Conservation (phyloP, 1,284 basidiomycete species). For the Boletus nobilissimus region DNA sequence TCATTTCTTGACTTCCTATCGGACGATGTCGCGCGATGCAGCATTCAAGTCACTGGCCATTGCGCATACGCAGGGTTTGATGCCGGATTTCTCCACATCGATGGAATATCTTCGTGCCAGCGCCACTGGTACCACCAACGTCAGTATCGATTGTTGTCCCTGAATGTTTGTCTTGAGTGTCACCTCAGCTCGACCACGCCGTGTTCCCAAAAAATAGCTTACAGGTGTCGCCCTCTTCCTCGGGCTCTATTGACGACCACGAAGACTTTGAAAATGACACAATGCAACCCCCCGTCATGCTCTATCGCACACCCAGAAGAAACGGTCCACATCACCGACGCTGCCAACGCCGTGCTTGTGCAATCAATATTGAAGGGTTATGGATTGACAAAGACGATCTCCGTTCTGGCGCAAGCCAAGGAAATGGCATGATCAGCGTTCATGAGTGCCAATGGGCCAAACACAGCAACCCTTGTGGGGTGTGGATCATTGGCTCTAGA, state of each 20-base stretch:
- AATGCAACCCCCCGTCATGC: background rate
- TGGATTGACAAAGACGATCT: conserved; percentile 30
- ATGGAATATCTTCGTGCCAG: background rate
- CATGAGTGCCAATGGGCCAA: conserved; percentile 31
- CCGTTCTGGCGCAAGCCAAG: background rate
- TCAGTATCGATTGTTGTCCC: background rate
- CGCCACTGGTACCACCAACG: background rate
- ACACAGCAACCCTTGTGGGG: conserved; percentile 23
- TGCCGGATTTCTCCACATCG: background rate
- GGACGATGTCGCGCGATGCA: background rate
- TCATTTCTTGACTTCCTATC: background rate
- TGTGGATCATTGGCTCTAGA: conserved; percentile 30
- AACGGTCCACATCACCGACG: background rate
- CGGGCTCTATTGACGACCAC: background rate
- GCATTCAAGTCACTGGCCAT: background rate
- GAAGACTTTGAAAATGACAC: background rate
- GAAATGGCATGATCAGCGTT: background rate
- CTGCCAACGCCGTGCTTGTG: background rate
- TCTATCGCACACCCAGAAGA: background rate
- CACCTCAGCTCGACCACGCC: background rate
- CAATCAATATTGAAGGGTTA: conserved; percentile 13
- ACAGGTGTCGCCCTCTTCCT: too few species aligned
- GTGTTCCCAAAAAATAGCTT: background rate
- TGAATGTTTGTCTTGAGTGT: background rate
- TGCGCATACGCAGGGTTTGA: background rate